Base-by-base conservation (phyloP, 805 yeast genomes). In the Deakozyma indianensis region DNA sequence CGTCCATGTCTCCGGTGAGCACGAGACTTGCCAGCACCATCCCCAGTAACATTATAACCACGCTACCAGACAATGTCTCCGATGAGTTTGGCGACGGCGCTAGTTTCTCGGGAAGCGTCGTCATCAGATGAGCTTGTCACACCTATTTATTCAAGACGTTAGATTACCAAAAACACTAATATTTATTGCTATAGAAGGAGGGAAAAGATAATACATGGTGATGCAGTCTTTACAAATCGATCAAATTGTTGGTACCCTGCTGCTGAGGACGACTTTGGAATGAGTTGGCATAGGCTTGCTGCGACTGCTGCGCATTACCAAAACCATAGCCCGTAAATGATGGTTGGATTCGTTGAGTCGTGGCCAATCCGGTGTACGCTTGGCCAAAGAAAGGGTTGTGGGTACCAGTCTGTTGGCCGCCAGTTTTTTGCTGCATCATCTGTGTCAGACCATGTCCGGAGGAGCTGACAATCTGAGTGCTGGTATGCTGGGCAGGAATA, bases 261-360 rank as follows among this genome's bases (percentile, higher is more conserved):
- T 51, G 57, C 29, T 45, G 52, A 20, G 28, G 22, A 42, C 28
- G 35, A 27, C 9, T 22, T 41, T 43, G 45, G 22, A 22, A 24
- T 15, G 46, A 29, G 16, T n/a, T 41, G 22, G 44, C 18, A 41
- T 54, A 53, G 45, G 58, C 62, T 50, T 61, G 62, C 47, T 57
- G 58, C 28, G 56, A 53, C 22, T 58, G 62, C 24, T 62, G 64
- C 50, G 79, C 85, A 54, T 87, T 88, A 43, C 96, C 96, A 63
- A 88, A 88, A 1, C 97, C 97, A 58, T 78, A 87, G 2, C 97
- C 97, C 1, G 97, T 88, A 57, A 83, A 80, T 2, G 92, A 78
- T 3, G 95, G 88, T 43, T 80, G 77, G 48, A 86, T 73, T 23
- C 57, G 61, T 42, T 67, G 70, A 14, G 83, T 69, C 27, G 78